Conservation (phyloP, 2,329 filamentous ascomycete species). For the Xylariaceae sp. region DNA sequence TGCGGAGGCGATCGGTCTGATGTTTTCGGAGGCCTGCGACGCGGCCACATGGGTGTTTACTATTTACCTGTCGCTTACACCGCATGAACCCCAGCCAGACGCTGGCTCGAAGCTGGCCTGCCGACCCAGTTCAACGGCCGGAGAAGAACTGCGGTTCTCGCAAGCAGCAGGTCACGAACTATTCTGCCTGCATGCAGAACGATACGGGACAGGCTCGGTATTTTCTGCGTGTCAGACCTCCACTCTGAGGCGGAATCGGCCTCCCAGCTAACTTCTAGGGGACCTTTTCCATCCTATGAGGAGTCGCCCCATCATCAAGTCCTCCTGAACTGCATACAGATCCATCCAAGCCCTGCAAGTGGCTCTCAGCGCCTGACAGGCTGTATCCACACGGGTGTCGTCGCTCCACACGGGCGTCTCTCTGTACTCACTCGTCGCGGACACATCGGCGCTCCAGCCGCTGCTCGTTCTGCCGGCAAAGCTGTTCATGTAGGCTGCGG, state of each 20-base stretch:
- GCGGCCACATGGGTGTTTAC: conserved; percentile 9
- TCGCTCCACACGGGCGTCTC: no score
- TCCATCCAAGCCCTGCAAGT: conserved; percentile 16
- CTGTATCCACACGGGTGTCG: conserved; percentile 13
- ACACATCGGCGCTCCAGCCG: no score
- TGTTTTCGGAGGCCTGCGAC: conserved; percentile 9
- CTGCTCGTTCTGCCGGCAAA: no score
- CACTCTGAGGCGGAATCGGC: conserved; percentile 17
- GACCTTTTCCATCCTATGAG: conserved; percentile 20
- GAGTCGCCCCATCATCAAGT: conserved; percentile 22
- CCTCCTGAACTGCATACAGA: conserved; percentile 18
- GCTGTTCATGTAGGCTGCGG: no score
- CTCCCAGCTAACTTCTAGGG: conserved; percentile 17
- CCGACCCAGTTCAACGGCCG: conserved; percentile 9
- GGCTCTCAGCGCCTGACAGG: conserved; percentile 12
- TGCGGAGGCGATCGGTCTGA: conserved; percentile 2
- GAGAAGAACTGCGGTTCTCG: conserved; percentile 9
- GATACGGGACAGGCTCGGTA: conserved; percentile 7
- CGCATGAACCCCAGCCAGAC: conserved; percentile 14
- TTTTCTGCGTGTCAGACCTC: conserved; percentile 8
- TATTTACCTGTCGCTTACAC: conserved; percentile 20
- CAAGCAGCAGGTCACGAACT: conserved; percentile 9
- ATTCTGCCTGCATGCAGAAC: conserved; percentile 10
- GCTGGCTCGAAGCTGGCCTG: conserved; percentile 9
- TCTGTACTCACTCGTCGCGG: no score